These are phyloP conservation scores for Colletotrichum sp. DNA, from an alignment of 2,329 filamentous ascomycete genomes.

Conservation along the genomic window DNA sequence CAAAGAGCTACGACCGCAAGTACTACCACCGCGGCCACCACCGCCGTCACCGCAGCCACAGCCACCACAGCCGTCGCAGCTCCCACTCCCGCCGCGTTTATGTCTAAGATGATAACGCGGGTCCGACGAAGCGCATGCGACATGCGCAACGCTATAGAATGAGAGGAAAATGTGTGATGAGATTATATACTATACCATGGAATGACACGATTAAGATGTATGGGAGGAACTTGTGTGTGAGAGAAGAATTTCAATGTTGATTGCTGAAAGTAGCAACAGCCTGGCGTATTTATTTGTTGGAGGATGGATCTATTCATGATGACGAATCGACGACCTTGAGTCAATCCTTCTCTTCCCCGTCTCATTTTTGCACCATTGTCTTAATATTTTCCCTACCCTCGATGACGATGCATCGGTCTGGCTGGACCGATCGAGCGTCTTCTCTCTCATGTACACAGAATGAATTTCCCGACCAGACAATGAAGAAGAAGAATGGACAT, in stretches of 20 bases:
- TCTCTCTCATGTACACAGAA: background rate
- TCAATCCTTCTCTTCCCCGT: background rate
- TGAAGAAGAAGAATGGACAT: background rate
- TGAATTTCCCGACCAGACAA: background rate
- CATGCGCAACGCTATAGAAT: background rate
- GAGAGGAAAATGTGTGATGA: background rate
- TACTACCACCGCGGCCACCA: conserved; percentile 26
- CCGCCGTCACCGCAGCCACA: conserved; percentile 38
- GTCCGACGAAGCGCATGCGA: background rate
- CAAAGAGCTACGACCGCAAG: conserved; percentile 50
- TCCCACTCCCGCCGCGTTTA: conserved; percentile 27
- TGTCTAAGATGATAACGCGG: conserved; percentile 4
- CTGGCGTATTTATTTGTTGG: background rate
- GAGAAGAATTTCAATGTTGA: background rate
- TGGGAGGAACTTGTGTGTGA: background rate
- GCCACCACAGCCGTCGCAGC: conserved; percentile 33
- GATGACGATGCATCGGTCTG: background rate
- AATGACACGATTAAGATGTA: conserved; percentile 3
- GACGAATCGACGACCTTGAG: conserved; percentile 3
- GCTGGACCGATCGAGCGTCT: background rate
- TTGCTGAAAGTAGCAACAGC: background rate
- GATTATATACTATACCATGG: background rate
- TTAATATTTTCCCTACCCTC: background rate
- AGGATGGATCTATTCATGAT: background rate
- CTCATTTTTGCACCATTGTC: background rate